These are phyloP conservation scores for Gypsophila paniculata DNA, from an alignment of 179 eudicot genomes.

Conservation along the genomic window DNA sequence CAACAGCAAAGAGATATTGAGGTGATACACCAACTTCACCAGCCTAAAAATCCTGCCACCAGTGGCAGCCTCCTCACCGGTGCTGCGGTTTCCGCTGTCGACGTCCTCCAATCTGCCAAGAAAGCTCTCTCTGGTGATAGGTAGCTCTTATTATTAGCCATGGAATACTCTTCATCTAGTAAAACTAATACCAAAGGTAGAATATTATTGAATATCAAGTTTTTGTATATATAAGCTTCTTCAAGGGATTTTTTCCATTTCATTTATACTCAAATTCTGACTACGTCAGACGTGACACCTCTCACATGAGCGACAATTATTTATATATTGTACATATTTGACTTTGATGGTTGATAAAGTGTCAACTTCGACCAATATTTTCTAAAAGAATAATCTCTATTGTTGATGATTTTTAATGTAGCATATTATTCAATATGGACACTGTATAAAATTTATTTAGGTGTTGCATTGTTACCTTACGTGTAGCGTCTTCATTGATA, in stretches of 20 bases:
- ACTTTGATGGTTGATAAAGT: background rate
- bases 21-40: slow-evolving; percentile 38
- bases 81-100: slow-evolving; percentile 30
- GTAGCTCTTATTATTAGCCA: background rate
- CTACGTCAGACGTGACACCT: too few relatives aligned
- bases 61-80: slow-evolving; percentile 36
- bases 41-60: slow-evolving; percentile 23
- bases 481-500: too few relatives aligned
- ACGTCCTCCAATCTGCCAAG: slow-evolving; percentile 41
- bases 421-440: too few relatives aligned
- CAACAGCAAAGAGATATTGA: slow-evolving; percentile 37
- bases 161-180: too few relatives aligned
- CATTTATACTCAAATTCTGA: too few relatives aligned
- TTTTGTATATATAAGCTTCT: background rate
- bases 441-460: too few relatives aligned
- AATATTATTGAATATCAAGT: too few relatives aligned
- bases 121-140: slow-evolving; percentile 28
- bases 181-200: too few relatives aligned
- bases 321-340: background rate
- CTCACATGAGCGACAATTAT: too few relatives aligned
- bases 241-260: background rate
- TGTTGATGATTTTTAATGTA: background rate
- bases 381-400: too few relatives aligned
- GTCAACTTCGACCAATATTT: background rate
- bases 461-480: too few relatives aligned